Conservation (phyloP, 495 filamentous ascomycete species). For the Neurospora tetrasperma region DNA sequence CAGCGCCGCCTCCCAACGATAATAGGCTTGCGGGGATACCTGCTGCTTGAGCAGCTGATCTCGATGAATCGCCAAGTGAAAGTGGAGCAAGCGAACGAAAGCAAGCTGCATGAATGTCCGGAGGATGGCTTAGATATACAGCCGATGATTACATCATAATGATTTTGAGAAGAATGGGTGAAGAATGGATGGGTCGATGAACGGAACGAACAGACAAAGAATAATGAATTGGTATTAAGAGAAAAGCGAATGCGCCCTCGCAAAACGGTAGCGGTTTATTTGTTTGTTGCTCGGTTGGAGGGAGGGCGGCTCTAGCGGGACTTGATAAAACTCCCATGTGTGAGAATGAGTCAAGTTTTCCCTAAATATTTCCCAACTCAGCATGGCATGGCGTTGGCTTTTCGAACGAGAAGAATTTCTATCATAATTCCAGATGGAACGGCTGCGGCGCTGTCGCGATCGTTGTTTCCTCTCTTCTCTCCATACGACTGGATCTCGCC, state of each 20-base stretch:
- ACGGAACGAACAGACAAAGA: background rate
- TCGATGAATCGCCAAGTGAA: background rate
- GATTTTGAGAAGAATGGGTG: background rate
- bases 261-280: background rate
- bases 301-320: background rate
- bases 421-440: background rate
- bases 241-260: background rate
- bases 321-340: background rate
- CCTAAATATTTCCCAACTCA: background rate
- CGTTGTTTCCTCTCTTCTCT: background rate
- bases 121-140: background rate
- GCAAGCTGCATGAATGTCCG: background rate
- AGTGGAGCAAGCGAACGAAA: background rate
- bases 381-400: background rate
- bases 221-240: background rate
- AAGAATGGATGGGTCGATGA: background rate
- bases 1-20: conserved; percentile 10
- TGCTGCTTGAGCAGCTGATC: background rate
- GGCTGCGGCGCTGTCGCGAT: background rate
- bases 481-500: background rate
- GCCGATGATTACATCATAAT: background rate
- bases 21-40: background rate
- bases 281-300: background rate
- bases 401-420: background rate
- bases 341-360: background rate